Evolutionary conservation across 306 rosid species (phyloP).

Genomic region (Psophocarpus tetragonolobus): DNA sequence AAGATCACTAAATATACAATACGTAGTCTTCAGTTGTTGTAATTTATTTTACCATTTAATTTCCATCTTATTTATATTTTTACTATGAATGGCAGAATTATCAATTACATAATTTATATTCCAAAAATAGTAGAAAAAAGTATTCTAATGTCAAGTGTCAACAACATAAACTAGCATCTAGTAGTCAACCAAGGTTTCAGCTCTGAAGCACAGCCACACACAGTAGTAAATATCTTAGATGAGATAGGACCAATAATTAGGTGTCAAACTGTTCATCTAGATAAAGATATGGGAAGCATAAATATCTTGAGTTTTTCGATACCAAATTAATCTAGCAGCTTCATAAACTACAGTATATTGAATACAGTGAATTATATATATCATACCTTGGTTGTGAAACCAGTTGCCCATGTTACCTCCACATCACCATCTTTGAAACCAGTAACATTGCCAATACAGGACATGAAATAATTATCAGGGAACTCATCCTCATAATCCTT

Average conservation of each 20-base stretch:
- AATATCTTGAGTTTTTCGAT: background rate
- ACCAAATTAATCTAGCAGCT: conserved; percentile 13
- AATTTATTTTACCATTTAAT: conserved; percentile 1
- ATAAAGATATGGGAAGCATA: background rate
- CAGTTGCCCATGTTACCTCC: conserved; percentile 90
- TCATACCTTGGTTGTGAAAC: conserved; percentile 74
- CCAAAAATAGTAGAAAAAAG: background rate
- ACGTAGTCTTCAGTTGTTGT: background rate
- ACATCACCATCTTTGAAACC: conserved; percentile 72
- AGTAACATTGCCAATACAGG: conserved; percentile 67
- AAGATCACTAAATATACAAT: background rate
- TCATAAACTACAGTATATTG: conserved; percentile 11
- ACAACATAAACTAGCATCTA: background rate
- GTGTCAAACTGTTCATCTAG: conserved; percentile 5
- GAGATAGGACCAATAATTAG: background rate
- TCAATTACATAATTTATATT: conserved; percentile 15
- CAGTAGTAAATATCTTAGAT: background rate
- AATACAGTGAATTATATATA: conserved; percentile 18
- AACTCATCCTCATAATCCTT: conserved; percentile 42
- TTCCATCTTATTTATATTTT: conserved; percentile 11
- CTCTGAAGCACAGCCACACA: background rate
- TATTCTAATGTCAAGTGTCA: background rate
- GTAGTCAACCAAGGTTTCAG: background rate
- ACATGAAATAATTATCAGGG: conserved; percentile 50
- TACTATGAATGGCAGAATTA: background rate